A percentile compares a stretch with the other conserved stretches of the same genome.
Evolutionary conservation across 345 rosid genomes (phyloP).

Genomic region (Rhodomyrtus tomentosa): DNA sequence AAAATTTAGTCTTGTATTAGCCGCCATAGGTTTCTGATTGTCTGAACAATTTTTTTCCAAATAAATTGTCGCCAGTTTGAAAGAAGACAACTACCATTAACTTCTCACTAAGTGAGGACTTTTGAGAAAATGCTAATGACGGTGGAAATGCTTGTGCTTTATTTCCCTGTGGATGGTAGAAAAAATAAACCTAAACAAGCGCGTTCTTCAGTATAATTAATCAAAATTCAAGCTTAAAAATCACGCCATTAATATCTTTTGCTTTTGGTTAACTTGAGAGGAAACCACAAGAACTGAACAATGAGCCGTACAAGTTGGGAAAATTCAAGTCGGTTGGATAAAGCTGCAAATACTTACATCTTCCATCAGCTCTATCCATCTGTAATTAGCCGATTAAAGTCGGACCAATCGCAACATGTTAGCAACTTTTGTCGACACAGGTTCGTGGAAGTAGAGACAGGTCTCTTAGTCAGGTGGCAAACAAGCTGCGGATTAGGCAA

Average conservation of each 20-base stretch:
- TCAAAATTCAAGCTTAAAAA: neutral
- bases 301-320: neutral
- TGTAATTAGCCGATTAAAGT: neutral
- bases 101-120: neutral
- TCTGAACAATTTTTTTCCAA: neutral
- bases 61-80: neutral
- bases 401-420: neutral
- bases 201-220: neutral
- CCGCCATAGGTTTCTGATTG: fast-evolving
- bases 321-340: neutral
- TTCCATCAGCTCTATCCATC: fast-evolving
- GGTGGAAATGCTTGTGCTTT: neutral
- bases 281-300: neutral
- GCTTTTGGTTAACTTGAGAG: neutral
- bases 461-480: neutral
- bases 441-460: neutral
- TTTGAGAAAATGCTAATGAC: neutral
- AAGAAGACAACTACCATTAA: neutral
- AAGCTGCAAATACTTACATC: neutral
- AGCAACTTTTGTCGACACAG: neutral
- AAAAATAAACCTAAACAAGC: neutral
- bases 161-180: neutral
- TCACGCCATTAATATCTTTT: neutral
- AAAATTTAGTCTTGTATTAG: neutral
- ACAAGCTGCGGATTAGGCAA: neutral